Evolutionary conservation across 495 filamentous ascomycete species (phyloP).

Genomic region (Annulohypoxylon maeteangense): DNA sequence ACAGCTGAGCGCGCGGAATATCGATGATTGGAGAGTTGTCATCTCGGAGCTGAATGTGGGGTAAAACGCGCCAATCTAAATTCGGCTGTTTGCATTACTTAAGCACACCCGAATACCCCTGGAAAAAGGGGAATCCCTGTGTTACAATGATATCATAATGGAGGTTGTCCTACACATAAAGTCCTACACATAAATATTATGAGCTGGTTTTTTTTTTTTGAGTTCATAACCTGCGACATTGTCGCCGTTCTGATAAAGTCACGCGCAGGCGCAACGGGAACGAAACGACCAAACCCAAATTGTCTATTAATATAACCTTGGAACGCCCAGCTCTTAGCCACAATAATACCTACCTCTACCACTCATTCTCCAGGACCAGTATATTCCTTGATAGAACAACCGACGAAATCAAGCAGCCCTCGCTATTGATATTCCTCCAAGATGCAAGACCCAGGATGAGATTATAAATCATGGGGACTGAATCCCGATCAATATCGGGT

Average conservation of each 20-base stretch:
- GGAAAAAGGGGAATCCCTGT: neutral
- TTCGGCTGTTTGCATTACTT: neutral
- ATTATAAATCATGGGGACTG: neutral
- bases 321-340: neutral
- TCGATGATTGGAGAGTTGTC: slow-evolving; percentile 7
- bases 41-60: slow-evolving; percentile 14
- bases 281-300: neutral
- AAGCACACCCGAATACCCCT: neutral
- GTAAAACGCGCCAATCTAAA: slow-evolving; percentile 21
- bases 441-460: neutral
- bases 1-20: neutral
- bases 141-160: neutral
- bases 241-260: neutral
- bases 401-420: neutral
- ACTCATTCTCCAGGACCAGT: neutral
- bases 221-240: neutral
- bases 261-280: neutral
- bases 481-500: neutral
- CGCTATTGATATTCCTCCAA: neutral
- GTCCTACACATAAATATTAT: neutral
- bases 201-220: neutral
- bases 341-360: neutral
- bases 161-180: neutral
- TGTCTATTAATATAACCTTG: too few relatives aligned
- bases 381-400: neutral